Base-by-base conservation (phyloP, 148 eudicot species). In the Rhododendron ferrugineum region DNA sequence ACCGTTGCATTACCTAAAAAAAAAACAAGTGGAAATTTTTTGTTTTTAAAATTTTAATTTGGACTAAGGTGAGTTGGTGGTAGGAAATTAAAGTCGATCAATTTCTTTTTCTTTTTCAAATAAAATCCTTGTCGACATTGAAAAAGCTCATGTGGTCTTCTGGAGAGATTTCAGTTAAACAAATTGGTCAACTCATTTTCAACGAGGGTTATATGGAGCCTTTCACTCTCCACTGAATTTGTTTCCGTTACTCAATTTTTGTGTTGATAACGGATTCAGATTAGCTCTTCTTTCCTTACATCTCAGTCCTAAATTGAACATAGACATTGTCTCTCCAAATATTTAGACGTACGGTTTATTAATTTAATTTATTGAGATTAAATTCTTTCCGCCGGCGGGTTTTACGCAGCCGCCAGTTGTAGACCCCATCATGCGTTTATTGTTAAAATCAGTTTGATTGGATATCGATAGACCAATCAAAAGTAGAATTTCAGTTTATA, bases 81-180 rank as follows among this genome's bases (percentile, higher is more conserved):
- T 40, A 26, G 49, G 1, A 58, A 44, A 34, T 34, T 34, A 34
- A 85, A 76, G 86, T 85, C 60, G 49, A 28, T 13, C 44, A 40
- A 40, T 40, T 6, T 40, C 44, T 40, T 40, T 40, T 75, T 79
- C 5, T 75, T n/a, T 78, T 74, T 64, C 23, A 36, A 66, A 34
- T 44, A 13, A 64, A 73, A 79, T 79, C 86, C 78, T 58, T 85
- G 78, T 85, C 66, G 68, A 85, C 30, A 20, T 79, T 64, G 42
- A 78, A 22, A 79, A 85, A 42, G 26, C 26, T 15, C 72, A 26
- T 64, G 32, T 11, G 11, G 30, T 10, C 1, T 26, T 10, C 5
- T 3, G 5, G 72, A 64, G 5, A 26, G 72, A 64, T 64, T 64
- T 64, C 72, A 64, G 30, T 64, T 64, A n/a, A n/a, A n/a, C 13